Evolutionary conservation across 768 basidiomycete genomes (phyloP), one percentile per base, ranked within the genome.

Genomic region (Mrakia frigida): DNA sequence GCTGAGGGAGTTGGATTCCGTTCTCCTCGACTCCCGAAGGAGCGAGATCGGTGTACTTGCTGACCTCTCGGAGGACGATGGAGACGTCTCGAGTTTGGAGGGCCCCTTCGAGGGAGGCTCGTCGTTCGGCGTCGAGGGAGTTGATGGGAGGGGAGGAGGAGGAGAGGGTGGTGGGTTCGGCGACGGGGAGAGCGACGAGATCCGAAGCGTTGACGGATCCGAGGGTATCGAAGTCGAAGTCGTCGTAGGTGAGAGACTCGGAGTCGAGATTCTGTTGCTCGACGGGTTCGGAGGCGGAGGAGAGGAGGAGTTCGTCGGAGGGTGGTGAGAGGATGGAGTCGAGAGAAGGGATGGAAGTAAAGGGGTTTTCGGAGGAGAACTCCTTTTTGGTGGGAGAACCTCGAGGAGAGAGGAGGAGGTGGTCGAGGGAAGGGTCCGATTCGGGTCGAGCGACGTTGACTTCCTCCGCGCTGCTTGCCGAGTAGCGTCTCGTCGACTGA

Each of bases 111-210:
- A 72, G 52, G 35, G 21, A 6, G 13, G 70, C 18, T 25, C 53
- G 70, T 23, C 70, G 70, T 39, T 72, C 11, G 53, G 37, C 31
- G 53, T 72, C 70, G 52, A 72, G 52, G 31, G 70, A 33, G 33
- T n/a, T 16, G 53, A 72, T 25, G 23, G 25, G 65, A 11, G n/a
- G n/a, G n/a, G 39, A 43, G 13, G 65, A 37, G 65, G 65, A 41
- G 10, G 65, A 21, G 65, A 68, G 37, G 65, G 35, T 18, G 35
- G 39, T n/a, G 25, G 65, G 65, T n/a, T 68, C 65, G 35, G 65
- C 18, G 23, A n/a, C 23, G 23, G 65, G 65, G 35, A 68, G 65
- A 18, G 65, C 35, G 16, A 68, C 25, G 25, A 23, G 37, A 18
- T 35, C 9, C 3, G 65, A 9, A 37, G 18, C 37, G 65, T 68